Base-by-base conservation (phyloP, 805 yeast genomes). In the Starmerella floris region DNA sequence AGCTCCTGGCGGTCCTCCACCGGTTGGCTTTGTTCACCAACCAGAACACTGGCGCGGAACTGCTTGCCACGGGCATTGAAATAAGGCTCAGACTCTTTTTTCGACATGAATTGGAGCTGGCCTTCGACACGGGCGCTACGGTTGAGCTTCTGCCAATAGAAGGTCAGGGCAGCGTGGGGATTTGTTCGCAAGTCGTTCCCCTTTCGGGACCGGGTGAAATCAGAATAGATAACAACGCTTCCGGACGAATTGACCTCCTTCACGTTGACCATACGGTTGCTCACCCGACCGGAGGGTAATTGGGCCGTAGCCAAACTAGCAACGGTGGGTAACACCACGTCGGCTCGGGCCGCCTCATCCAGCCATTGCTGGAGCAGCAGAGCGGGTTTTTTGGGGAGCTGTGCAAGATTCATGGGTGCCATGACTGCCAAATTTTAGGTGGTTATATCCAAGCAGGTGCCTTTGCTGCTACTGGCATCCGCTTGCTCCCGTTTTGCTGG, bases 51-150 rank as follows among this genome's bases (percentile, higher is more conserved):
- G 45, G 91, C 77, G 56, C 80, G 77, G 28, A 93, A 80, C 3
- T 91, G 95, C 45, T 94, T 70, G 30, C 96, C 95, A 57, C 97
- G 72, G 0, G 94, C 80, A 35, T 73, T 69, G 62, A 76, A 91
- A 61, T 88, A 88, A 37, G 79, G 68, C 52, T 76, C 75, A 4
- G 83, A 73, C 19, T 79, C 82, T 52, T 79, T 84, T 42, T 76
- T 66, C 23, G 74, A 66, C 28, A 87, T 79, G 46, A 68, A 70
- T 59, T 82, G 93, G 51, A 81, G 73, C 9, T 64, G 49, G 23
- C 98, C 98, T 60, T 91, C 97, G 4, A 91, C 78, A 45, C 98
- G 72, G 3, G 88, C 93, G 63, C 88, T 96, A 51, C 95, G 76
- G 64, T 91, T 95, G 30, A 79, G 59, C 49, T 74, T 76, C 43